Base-by-base conservation (phyloP, 805 yeast genomes). In the Starmerella bacillaris region DNA sequence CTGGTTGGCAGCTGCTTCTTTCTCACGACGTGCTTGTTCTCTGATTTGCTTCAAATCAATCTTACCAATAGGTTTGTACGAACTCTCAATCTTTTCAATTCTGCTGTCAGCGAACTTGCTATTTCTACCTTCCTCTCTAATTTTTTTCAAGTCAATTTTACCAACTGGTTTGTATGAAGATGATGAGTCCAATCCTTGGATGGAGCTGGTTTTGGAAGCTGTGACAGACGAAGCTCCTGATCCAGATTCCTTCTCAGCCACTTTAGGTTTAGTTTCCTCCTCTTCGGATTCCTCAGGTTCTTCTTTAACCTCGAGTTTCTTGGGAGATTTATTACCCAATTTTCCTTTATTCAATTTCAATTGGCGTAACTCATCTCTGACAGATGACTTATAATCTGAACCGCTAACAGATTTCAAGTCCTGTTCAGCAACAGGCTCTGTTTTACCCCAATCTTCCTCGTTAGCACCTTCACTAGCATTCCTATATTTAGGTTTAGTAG, bases 371-470 rank as follows among this genome's bases (percentile, higher is more conserved):
- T 42, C 46, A 18, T 34, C 38, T 12, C 44, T 27, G 15, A 34
- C 44, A n/a, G 36, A 37, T n/a, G 40, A 35, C 29, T 33, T 37
- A 37, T 42, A 42, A 24, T 35, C 35, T n/a, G 29, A 15, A 11
- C 35, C 35, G 27, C 24, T 19, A n/a, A 28, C 24, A 5, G 17
- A 11, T 9, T 14, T 5, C 9, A 42, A 38, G 17, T 48, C 52
- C 31, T 38, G 37, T 41, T 46, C 50, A 32, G 49, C 54, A n/a
- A 49, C 48, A 4, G 52, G 51, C 28, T 46, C 44, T 4, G 61
- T 67, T 46, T 70, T 78, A 39, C 70, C 79, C 83, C 86, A 78
- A 39, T 68, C 84, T 37, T 73, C 79, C 36, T 68, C 73, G 49
- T 54, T 46, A 46, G 53, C 51, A 5, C 58, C 53, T 16, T 52